Base-by-base conservation (phyloP, 768 basidiomycete species). In the Suillus fuscotomentosus region DNA sequence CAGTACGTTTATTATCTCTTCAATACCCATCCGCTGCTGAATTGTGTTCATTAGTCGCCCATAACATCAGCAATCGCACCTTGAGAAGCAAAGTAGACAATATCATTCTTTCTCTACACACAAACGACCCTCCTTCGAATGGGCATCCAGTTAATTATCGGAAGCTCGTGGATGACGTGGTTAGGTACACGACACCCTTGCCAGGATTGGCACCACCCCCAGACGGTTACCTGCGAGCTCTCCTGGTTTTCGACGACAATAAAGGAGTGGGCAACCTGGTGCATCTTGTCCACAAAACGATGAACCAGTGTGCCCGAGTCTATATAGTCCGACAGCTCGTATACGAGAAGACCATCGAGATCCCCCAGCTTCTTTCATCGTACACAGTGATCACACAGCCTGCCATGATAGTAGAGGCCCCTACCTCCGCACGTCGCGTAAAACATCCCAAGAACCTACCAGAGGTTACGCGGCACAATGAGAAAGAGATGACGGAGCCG, bases 1-100 rank as follows among this genome's bases (percentile, higher is more conserved):
- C 38, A 65, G 87, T 87, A 70, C 54, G 83, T 79, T 9, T 43
- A 2, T 7, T 24, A 50, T 41, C 11, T 15, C 2, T 24, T 57
- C 22, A 14, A 50, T 42, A 42, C 27, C 1, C 5, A 22, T 60
- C 42, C 11, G 24, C 27, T 24, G 47, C 31, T 27, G 45, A 55
- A 36, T 24, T 17, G 8, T n/a, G 0, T 50, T 31, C 41, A 9
- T 50, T 34, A 79, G 78, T 79, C 55, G 80, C 71, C 2, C 76
- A 78, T 64, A 82, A 83, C 51, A 62, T 73, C 15, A 45, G 41
- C 6, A 50, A 34, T 66, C 39, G 60, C 27, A 2, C 2, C 27
- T 2, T 27, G 27, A 27, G 17, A 34, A 15, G 22, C 6, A 70
- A 63, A 61, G 5, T 62, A n/a, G 60, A 67, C 34, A 41, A 24